Evolutionary conservation across 768 basidiomycete genomes (phyloP), one percentile per base, ranked within the genome.

Genomic region (Suillus americanus): DNA sequence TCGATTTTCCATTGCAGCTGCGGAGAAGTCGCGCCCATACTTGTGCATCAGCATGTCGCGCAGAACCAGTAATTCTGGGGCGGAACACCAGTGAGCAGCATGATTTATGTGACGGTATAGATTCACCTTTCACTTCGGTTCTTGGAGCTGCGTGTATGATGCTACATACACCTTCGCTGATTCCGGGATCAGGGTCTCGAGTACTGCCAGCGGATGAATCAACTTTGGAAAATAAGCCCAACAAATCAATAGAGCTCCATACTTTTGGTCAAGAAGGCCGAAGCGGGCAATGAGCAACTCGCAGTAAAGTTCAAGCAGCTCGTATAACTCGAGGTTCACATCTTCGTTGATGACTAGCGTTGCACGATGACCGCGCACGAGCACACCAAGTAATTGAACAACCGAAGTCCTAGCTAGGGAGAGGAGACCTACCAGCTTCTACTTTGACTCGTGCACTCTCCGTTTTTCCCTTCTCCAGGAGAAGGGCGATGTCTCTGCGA

Each of bases 1-100:
- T 51, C 82, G 85, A 75, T 97, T 95, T 75, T 95, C 92, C 84
- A 95, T 92, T 2, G 92, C 88, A n/a, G 86, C 84, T 20, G 89
- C 68, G 18, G 95, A 87, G 74, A 93, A 99, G 55, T 95, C 94
- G 25, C 97, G 88, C 20, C 97, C 95, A 73, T 89, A 97, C 79
- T 97, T 97, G 75, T 95, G 92, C 91, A 96, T 92, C 64, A 99
- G 84, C 74, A 98, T 86, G 74, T 99, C 96, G 62, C 97, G 89
- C 60, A 98, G 78, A 43, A 94, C 80, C 68, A 97, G 93, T 45
- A 99, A 84, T 74, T 98, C 95, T 95, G 69, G 25, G 62, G 62
- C 45, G 64, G 56, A 35, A 57, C 41, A 33, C 37, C 54, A 33
- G 25, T 64, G 57, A 57, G 70, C 3, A 68, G 62, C 23, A 30